phyloP scores from a whole-genome alignment of 2,329 filamentous ascomycete genomes.

The Fusarium albosuccineum region DNA sequence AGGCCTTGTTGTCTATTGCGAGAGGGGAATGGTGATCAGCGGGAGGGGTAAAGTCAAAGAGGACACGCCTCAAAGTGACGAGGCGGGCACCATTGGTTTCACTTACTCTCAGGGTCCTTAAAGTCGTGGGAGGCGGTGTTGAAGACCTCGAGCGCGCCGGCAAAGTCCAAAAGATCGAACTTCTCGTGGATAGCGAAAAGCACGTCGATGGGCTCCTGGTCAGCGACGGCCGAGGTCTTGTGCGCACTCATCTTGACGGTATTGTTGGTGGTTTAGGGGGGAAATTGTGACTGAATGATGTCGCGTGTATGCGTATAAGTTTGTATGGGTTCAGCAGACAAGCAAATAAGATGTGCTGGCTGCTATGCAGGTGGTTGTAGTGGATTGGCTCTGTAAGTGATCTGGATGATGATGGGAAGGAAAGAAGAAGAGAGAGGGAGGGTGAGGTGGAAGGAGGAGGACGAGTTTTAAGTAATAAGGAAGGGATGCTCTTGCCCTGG shows the following conservation, averaged over 20 bases:
- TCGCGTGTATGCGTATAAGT: conserved; percentile 28
- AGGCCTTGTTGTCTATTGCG: conserved; percentile 65
- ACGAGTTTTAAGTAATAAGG: conserved; percentile 40
- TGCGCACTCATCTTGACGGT: conserved; percentile 66
- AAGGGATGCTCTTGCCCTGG: conserved; percentile 32
- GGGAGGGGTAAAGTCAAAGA: conserved; percentile 37
- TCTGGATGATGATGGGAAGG: conserved; percentile 41
- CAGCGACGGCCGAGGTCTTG: conserved; percentile 70
- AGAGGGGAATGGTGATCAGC: conserved; percentile 38
- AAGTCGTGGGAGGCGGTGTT: conserved; percentile 64
- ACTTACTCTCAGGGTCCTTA: conserved; percentile 64
- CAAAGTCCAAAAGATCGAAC: conserved; percentile 71
- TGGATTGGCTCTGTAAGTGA: conserved; percentile 37
- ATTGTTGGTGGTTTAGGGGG: conserved; percentile 40
- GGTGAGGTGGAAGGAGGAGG: conserved; percentile 39
- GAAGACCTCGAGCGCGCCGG: conserved; percentile 67
- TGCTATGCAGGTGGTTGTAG: conserved; percentile 23
- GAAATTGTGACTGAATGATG: conserved; percentile 40
- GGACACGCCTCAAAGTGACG: conserved; percentile 5
- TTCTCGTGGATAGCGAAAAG: conserved; percentile 72
- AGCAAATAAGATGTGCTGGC: conserved; percentile 31
- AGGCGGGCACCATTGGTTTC: conserved; percentile 14
- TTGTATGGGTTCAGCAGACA: conserved; percentile 29
- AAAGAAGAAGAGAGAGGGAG: conserved; percentile 42
- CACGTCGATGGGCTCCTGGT: conserved; percentile 69